Percentiles rank a stretch among this genome's conserved stretches.
Conservation (phyloP, 768 basidiomycete genomes). For the Cystofilobasidium ferigula region DNA sequence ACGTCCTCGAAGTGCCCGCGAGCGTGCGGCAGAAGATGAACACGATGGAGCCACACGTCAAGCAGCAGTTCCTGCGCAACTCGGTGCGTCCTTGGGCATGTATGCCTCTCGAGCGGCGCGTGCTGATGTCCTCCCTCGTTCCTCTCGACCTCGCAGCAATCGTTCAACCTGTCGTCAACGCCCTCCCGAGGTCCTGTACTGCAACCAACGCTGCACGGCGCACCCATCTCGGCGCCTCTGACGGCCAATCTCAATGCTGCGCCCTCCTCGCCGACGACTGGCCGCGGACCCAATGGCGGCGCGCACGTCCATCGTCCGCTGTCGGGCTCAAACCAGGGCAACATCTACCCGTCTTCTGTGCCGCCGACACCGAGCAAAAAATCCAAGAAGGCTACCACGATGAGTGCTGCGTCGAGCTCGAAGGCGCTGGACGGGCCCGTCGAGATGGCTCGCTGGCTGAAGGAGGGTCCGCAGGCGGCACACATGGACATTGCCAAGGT, state of each 20-base stretch:
- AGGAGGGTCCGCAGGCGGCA: constrained; percentile 46
- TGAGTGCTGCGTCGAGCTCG: neutral
- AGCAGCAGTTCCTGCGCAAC: constrained; percentile 17
- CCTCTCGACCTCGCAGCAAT: constrained; percentile 12
- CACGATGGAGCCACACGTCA: constrained; percentile 24
- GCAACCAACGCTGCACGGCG: neutral
- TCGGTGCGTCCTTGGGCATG: neutral
- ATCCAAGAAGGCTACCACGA: neutral
- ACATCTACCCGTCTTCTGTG: neutral
- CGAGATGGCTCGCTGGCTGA: constrained; percentile 21
- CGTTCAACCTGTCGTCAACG: constrained; percentile 11
- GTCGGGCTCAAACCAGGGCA: constrained; percentile 5
- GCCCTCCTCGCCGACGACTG: neutral
- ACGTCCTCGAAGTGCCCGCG: constrained; percentile 17
- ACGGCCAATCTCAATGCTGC: neutral
- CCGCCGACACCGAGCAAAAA: neutral
- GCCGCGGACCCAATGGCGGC: neutral
- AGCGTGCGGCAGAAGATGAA: constrained; percentile 22
- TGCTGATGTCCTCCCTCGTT: neutral
- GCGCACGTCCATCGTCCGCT: neutral
- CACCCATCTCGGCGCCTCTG: neutral
- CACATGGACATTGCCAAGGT: constrained; percentile 72
- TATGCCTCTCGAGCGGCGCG: neutral
- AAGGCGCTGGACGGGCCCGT: constrained; percentile 14
- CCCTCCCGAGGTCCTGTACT: neutral